Evolutionary conservation across 2,329 filamentous ascomycete genomes (phyloP).

Genomic region (Fusarium albosuccineum): DNA sequence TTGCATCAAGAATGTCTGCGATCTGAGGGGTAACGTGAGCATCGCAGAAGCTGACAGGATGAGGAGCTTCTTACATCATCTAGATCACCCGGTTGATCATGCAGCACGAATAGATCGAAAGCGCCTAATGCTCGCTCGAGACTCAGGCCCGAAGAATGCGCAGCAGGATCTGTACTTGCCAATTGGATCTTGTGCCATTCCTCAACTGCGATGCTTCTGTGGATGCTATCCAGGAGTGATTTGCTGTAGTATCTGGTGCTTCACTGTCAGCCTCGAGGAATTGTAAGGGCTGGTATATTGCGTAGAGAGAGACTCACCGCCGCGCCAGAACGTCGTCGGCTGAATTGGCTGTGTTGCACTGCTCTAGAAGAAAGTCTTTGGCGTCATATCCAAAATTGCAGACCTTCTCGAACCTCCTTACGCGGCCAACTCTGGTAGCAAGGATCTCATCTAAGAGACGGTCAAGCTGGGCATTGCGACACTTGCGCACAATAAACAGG

Average conservation of each 20-base stretch:
- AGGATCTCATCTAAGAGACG: slow-evolving; percentile 76
- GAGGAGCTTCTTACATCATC: slow-evolving; percentile 68
- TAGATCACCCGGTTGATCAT: slow-evolving; percentile 79
- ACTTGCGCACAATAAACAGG: slow-evolving; percentile 70
- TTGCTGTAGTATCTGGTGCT: slow-evolving; percentile 77
- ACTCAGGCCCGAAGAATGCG: slow-evolving; percentile 55
- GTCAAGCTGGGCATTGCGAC: slow-evolving; percentile 65
- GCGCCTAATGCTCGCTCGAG: slow-evolving; percentile 83
- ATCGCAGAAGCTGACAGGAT: slow-evolving; percentile 5
- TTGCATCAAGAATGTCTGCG: slow-evolving; percentile 72
- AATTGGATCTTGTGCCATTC: slow-evolving; percentile 72
- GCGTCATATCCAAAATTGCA: slow-evolving; percentile 84
- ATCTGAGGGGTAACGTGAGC: slow-evolving; percentile 60
- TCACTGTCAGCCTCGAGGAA: slow-evolving; percentile 10
- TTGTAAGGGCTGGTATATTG: slow-evolving; percentile 45
- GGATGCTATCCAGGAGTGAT: slow-evolving; percentile 81
- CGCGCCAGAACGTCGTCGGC: slow-evolving; percentile 82
- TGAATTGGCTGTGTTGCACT: slow-evolving; percentile 70
- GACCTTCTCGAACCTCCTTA: slow-evolving; percentile 78
- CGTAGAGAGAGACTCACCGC: slow-evolving; percentile 57
- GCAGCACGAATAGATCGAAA: slow-evolving; percentile 90
- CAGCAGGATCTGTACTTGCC: slow-evolving; percentile 29
- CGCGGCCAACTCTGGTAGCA: slow-evolving; percentile 75
- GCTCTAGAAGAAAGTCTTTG: slow-evolving; percentile 83
- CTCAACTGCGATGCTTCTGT: slow-evolving; percentile 82